Evolutionary conservation across 805 yeast species (phyloP), one percentile per base, ranked within the genome.

Genomic region (Danielozyma ontarioensis): DNA sequence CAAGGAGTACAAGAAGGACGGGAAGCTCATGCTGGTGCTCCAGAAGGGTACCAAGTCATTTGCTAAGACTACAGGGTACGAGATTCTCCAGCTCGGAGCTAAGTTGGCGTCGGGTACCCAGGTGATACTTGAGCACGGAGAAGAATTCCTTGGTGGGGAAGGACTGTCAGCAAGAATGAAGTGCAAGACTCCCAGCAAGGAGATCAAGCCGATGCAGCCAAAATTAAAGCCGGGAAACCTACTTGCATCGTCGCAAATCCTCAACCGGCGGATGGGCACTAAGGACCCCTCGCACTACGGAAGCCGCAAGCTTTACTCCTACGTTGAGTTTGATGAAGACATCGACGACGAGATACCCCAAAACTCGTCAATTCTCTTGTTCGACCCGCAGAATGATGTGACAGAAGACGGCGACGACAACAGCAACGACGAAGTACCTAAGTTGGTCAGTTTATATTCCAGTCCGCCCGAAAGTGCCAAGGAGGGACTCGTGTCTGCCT

Each of bases 101-200:
- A 86, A 83, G 46, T 51, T 89, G 18, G 89, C 95, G 1, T 81
- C 88, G 7, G 96, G 97, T 0, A 84, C 96, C 0, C 97, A 88
- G 48, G 76, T 80, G 0, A 57, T 85, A 2, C 56, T 89, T 28
- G 96, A 88, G 45, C 77, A 73, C 33, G 80, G 94, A 0, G 97
- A 88, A 51, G 83, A 80, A 43, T 70, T 75, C 5, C 59, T 86
- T 25, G 94, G 93, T 5, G 95, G 95, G 1, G 68, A 68, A 41
- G 93, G 90, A 0, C 57, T 80, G 0, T 54, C 72, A 3, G 74
- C 74, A 8, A 56, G 80, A 42, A 37, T 48, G 8, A 50, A 46
- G 8, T 12, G 21, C 13, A 29, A 35, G 25, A 34, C 19, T 19
- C 8, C 32, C 3, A 18, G 28, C 16, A 13, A 27, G 17, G 5